phyloP scores from a whole-genome alignment of 345 rosid species.

The Passiflora organensis region DNA sequence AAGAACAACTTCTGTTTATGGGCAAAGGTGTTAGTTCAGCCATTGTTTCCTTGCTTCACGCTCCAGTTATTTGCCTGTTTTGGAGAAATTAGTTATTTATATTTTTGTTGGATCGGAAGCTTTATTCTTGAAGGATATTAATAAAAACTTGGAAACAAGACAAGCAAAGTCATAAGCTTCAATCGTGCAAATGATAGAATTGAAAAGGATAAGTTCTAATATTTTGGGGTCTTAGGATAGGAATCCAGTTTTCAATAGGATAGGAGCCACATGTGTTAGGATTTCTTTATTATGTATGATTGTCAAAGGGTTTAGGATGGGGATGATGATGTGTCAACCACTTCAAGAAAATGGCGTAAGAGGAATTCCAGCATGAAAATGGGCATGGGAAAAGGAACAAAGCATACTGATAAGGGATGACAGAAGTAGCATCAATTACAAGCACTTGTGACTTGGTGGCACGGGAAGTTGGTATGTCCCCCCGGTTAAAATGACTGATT shows the following conservation, averaged over 20 bases:
- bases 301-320: background rate
- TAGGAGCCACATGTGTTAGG: background rate
- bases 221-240: no score
- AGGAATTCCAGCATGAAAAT: background rate
- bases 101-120: background rate
- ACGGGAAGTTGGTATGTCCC: no score
- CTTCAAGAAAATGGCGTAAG: conserved; percentile 5
- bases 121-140: background rate
- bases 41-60: no score
- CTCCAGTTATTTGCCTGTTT: background rate
- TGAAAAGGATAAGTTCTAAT: conserved; percentile 13
- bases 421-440: background rate
- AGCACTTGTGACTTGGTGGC: no score
- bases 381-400: background rate
- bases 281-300: background rate
- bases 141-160: conserved; percentile 12
- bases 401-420: background rate
- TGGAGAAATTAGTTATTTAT: background rate
- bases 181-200: conserved; percentile 1
- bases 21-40: no score
- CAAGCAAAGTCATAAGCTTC: background rate
- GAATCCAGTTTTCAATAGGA: background rate
- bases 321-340: conserved; percentile 26
- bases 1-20: no score
- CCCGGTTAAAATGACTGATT: no score